These are phyloP conservation scores for Penicillium crustosum DNA, from an alignment of 2,329 filamentous ascomycete species.

Conservation along the genomic window DNA sequence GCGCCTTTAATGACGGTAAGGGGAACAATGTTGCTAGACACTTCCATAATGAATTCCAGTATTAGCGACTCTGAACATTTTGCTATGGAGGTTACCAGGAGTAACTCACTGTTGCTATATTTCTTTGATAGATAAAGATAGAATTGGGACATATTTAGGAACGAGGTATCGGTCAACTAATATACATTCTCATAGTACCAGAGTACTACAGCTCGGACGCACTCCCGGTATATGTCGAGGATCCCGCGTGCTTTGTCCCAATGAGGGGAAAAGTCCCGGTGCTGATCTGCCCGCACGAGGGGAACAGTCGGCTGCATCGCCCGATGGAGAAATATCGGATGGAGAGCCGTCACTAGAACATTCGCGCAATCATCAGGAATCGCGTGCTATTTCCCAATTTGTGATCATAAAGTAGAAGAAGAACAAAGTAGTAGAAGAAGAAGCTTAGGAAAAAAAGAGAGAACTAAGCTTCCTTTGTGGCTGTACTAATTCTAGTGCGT, in stretches of 20 bases:
- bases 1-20: conserved; percentile 28
- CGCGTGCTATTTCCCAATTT: background rate
- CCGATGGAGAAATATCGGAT: conserved; percentile 9
- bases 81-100: background rate
- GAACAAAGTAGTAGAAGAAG: background rate
- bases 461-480: background rate
- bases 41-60: background rate
- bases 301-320: conserved; percentile 1
- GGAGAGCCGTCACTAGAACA: background rate
- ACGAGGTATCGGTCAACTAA: background rate
- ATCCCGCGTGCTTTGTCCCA: background rate
- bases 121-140: background rate
- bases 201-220: background rate
- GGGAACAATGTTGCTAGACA: conserved; percentile 24
- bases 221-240: background rate
- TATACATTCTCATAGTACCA: background rate
- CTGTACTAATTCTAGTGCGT: background rate
- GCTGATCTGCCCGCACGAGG: background rate
- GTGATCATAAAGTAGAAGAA: background rate
- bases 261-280: conserved; percentile 8
- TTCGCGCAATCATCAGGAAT: background rate
- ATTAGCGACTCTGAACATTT: background rate
- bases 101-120: conserved; percentile 1
- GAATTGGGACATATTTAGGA: background rate
- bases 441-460: background rate